A percentile compares a stretch with the other conserved stretches of the same genome.
Conservation (phyloP, 2,329 filamentous ascomycete species). For the Rhytidhysteron rufulum region DNA sequence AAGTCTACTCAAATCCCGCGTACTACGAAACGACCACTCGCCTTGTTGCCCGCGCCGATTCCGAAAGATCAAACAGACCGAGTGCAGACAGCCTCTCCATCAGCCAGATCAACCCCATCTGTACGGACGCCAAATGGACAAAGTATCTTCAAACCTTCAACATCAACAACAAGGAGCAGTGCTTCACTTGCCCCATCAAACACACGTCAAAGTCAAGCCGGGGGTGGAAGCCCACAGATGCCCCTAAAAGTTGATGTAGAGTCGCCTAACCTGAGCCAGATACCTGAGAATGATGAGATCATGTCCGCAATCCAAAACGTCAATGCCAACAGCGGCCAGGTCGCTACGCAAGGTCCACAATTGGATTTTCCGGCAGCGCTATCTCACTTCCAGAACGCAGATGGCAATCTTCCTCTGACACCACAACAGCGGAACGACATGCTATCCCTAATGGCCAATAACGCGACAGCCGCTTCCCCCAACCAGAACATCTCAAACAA, state of each 20-base stretch:
- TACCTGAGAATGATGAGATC: constrained; percentile 45
- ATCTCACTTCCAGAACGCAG: constrained; percentile 45
- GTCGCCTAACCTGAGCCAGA: constrained; percentile 27
- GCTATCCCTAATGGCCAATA: constrained; percentile 47
- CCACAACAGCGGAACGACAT: constrained; percentile 46
- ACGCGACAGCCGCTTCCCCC: constrained; percentile 35
- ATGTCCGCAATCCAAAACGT: constrained; percentile 48
- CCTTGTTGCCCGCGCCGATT: constrained; percentile 32
- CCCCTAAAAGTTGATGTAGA: constrained; percentile 40
- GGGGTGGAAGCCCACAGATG: constrained; percentile 7
- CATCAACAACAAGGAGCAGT: constrained; percentile 14
- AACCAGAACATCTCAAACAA: constrained; percentile 35
- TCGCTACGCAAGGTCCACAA: constrained; percentile 27
- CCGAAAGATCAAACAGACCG: constrained; percentile 26
- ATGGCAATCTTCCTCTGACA: constrained; percentile 45
- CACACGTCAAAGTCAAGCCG: constrained; percentile 5
- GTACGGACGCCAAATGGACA: constrained; percentile 17
- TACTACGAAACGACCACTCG: constrained; percentile 30
- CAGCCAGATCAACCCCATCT: constrained; percentile 19
- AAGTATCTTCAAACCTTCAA: constrained; percentile 20
- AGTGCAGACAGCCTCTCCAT: constrained; percentile 30
- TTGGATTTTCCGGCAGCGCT: constrained; percentile 47
- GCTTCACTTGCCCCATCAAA: constrained; percentile 4
- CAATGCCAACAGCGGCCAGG: constrained; percentile 37
- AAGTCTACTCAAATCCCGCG: constrained; percentile 35